Conservation (phyloP, 768 basidiomycete genomes). For the Kwoniella dejecticola region DNA sequence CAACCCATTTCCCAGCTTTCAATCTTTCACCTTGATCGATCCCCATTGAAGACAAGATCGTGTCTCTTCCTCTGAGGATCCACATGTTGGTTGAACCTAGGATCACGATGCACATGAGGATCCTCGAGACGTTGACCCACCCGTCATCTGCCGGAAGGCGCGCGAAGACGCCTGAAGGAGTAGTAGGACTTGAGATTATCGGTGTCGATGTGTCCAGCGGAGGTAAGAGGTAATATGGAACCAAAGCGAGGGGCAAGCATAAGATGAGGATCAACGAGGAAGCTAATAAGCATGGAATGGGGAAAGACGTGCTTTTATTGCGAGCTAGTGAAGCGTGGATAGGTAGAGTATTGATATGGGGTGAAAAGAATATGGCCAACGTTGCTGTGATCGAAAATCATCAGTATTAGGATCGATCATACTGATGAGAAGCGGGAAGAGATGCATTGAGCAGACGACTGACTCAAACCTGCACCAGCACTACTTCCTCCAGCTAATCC, state of each 20-base stretch:
- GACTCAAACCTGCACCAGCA: conserved; percentile 51
- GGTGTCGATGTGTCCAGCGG: conserved; percentile 13
- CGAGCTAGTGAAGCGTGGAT: conserved; percentile 44
- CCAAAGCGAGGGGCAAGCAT: conserved; percentile 48
- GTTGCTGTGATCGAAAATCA: conserved; percentile 27
- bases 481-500: conserved; percentile 37
- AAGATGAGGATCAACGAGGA: conserved; percentile 40
- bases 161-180: conserved; percentile 39
- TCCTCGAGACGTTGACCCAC: conserved; percentile 49
- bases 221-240: conserved; percentile 54
- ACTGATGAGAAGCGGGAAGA: too few relatives aligned
- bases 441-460: too few relatives aligned
- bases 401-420: conserved; percentile 6
- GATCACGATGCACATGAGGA: conserved; percentile 44
- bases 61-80: conserved; percentile 46
- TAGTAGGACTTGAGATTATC: conserved; percentile 18
- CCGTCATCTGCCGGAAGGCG: conserved; percentile 37
- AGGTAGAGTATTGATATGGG: conserved; percentile 51
- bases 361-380: conserved; percentile 49
- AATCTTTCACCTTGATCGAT: conserved; percentile 45
- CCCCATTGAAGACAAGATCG: conserved; percentile 39
- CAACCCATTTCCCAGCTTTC: conserved; percentile 48
- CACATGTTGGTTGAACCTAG: conserved; percentile 45
- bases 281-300: conserved; percentile 43
- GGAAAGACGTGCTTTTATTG: conserved; percentile 47